These are phyloP conservation scores for Exophiala calicioides DNA, from an alignment of 2,329 filamentous ascomycete genomes.

Conservation along the genomic window DNA sequence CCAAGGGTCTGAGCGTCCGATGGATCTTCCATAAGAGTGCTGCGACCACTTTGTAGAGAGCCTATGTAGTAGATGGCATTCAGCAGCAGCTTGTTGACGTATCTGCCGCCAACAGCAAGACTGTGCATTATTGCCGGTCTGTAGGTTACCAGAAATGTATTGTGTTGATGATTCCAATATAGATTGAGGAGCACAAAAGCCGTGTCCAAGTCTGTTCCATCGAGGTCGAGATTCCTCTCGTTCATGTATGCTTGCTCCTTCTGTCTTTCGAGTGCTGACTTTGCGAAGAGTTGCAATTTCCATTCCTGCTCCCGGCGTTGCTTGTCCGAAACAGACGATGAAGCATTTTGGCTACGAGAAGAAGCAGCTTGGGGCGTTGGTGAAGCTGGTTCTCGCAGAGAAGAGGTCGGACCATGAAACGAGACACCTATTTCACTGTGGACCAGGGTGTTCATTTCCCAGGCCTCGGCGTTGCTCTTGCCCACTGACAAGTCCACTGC, in stretches of 20 bases:
- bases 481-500: too few relatives aligned
- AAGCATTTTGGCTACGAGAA: not conserved
- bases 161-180: conserved; percentile 41
- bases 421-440: too few relatives aligned
- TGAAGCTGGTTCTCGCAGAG: too few relatives aligned
- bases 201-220: conserved; percentile 38
- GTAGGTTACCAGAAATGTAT: conserved; percentile 43
- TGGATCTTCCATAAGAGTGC: too few relatives aligned
- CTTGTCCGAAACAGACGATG: not conserved
- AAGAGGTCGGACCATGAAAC: too few relatives aligned
- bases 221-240: conserved; percentile 35
- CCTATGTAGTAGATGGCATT: conserved; percentile 33
- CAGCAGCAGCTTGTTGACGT: conserved; percentile 42
- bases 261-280: conserved; percentile 7
- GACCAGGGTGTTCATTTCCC: too few relatives aligned
- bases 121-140: conserved; percentile 45
- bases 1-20: too few relatives aligned
- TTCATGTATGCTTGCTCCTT: conserved; percentile 1
- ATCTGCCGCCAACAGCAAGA: conserved; percentile 39
- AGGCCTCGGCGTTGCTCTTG: too few relatives aligned
- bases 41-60: not conserved
- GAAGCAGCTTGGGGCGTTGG: too few relatives aligned
- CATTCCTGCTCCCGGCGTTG: too few relatives aligned
- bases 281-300: conserved; percentile 1
- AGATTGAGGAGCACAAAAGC: conserved; percentile 41